Evolutionary conservation across 73 alveolate genomes (phyloP).

Genomic region (Blepharisma japonicum): DNA sequence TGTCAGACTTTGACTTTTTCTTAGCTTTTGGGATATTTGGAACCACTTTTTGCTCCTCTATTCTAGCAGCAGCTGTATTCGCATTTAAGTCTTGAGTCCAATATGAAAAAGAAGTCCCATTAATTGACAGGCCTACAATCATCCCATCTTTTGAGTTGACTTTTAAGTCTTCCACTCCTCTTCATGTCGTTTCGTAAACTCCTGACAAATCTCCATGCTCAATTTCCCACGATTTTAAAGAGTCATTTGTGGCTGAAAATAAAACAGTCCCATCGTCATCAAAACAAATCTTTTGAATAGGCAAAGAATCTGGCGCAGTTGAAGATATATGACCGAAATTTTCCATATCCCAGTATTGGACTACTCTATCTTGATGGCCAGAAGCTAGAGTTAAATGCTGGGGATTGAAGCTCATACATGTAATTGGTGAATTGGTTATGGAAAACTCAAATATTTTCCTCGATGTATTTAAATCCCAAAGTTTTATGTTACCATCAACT

Average conservation of each 20-base stretch:
- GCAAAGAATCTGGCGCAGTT: constrained; percentile 38
- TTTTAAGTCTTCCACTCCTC: constrained; percentile 1
- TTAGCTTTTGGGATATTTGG: not conserved
- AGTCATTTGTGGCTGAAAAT: constrained; percentile 31
- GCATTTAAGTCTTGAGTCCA: constrained; percentile 21
- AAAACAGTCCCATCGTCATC: constrained; percentile 9
- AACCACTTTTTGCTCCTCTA: not conserved
- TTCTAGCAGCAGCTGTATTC: not conserved
- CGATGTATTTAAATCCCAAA: constrained; percentile 51
- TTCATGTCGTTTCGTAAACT: not conserved
- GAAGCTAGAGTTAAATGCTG: constrained; percentile 51
- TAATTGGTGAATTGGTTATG: constrained; percentile 31
- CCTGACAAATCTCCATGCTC: not conserved
- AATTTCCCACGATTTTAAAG: constrained; percentile 10
- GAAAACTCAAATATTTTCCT: constrained; percentile 38
- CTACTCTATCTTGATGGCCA: constrained; percentile 56
- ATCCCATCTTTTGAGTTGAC: not conserved
- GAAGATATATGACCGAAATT: constrained; percentile 29
- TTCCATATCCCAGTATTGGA: constrained; percentile 65
- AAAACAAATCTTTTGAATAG: constrained; percentile 29
- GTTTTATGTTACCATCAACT: constrained; percentile 54
- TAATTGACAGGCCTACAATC: not conserved
- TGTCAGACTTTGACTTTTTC: not conserved
- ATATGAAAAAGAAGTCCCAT: not conserved
- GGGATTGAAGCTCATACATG: constrained; percentile 62